Evolutionary conservation across 148 eudicot genomes (phyloP).

Genomic region (Rheum nobile): DNA sequence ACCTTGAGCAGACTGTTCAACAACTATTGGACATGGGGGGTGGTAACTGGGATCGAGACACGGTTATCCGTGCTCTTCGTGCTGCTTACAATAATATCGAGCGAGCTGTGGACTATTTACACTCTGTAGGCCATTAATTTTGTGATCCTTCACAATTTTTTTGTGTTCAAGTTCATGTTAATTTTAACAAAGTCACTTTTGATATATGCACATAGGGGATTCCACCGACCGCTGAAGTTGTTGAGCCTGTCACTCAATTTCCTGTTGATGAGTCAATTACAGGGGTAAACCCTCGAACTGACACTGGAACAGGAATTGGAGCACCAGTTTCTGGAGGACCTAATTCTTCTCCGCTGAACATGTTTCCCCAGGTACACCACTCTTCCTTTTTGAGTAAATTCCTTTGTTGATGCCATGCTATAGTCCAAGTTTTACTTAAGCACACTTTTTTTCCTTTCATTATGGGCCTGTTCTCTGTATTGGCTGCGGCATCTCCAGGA

Average conservation of each 20-base stretch:
- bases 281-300: constrained; percentile 22
- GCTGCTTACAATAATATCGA: constrained; percentile 99
- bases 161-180: constrained; percentile 8
- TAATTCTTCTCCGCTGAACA: constrained; percentile 79
- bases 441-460: background rate
- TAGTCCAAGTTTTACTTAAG: background rate
- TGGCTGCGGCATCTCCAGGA: too few species aligned
- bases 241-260: constrained; percentile 49
- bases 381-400: background rate
- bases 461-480: too few species aligned
- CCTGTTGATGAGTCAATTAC: constrained; percentile 29
- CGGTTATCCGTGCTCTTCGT: constrained; percentile 88
- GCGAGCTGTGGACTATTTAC: constrained; percentile 94
- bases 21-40: constrained; percentile 94
- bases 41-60: constrained; percentile 90
- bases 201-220: constrained; percentile 48
- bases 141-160: constrained; percentile 3
- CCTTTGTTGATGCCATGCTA: constrained; percentile 13
- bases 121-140: constrained; percentile 49
- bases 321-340: constrained; percentile 69
- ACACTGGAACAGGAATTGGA: constrained; percentile 25
- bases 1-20: constrained; percentile 73
- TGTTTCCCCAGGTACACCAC: constrained; percentile 86
- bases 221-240: constrained; percentile 67
- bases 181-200: background rate